Percentiles rank a stretch among this genome's conserved stretches.
Evolutionary conservation across 164 flowering plant genomes (phyloP).

Genomic region (Nelumbo lutea): DNA sequence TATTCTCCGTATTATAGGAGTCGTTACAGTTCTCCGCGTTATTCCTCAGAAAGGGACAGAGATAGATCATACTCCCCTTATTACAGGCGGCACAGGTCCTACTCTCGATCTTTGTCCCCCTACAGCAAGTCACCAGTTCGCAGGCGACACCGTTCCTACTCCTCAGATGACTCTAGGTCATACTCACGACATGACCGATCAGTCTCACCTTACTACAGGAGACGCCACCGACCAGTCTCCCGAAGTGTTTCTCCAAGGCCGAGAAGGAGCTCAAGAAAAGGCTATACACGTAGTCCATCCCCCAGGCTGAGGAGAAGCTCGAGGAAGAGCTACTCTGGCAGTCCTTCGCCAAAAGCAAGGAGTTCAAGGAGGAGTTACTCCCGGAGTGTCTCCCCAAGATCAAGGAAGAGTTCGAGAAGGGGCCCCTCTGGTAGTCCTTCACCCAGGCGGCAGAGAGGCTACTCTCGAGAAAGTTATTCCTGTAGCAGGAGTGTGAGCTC

Average conservation of each 20-base stretch:
- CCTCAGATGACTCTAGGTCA: conserved; percentile 15
- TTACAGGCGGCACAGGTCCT: conserved; percentile 21
- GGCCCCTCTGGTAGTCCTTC: conserved; percentile 4
- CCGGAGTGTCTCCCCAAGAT: background rate
- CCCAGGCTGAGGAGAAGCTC: conserved; percentile 12
- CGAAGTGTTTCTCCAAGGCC: conserved; percentile 9
- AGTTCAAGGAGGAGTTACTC: background rate
- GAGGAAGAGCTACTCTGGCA: conserved; percentile 10
- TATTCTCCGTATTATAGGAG: conserved; percentile 41
- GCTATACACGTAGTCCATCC: no score
- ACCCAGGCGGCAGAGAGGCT: background rate
- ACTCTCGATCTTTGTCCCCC: conserved; percentile 32
- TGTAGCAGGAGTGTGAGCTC: conserved; percentile 20
- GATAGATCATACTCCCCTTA: conserved; percentile 37
- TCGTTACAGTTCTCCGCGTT: conserved; percentile 26
- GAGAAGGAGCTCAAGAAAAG: no score
- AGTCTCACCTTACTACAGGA: conserved; percentile 17
- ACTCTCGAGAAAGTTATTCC: background rate
- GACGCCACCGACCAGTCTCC: conserved; percentile 17
- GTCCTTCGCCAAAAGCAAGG: conserved; percentile 6
- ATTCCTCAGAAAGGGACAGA: conserved; percentile 37
- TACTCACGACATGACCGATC: conserved; percentile 3
- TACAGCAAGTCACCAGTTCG: conserved; percentile 40
- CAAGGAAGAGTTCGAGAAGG: background rate
- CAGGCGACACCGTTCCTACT: conserved; percentile 26